Evolutionary conservation across 352 stramenopile species (phyloP), one percentile per base, ranked within the genome.

Genomic region (Phytophthora sp.): DNA sequence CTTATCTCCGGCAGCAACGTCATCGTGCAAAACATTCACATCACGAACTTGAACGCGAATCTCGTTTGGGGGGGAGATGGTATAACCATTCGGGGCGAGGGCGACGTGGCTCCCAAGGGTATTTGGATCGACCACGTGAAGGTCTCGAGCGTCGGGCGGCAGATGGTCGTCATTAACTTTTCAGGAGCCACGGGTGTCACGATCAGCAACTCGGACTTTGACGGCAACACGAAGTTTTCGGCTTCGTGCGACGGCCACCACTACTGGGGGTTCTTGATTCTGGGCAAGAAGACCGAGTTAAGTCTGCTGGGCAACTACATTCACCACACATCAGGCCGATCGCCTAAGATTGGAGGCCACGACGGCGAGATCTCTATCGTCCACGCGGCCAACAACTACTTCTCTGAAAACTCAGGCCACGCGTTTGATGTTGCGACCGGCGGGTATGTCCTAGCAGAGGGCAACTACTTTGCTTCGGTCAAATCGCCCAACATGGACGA

Each of bases 51-150:
- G 24, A 76, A 79, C 13, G 61, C 67, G 32, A 62, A 72, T 21
- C 27, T 71, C 4, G 42, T 62, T 3, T 67, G 58, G 59, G 51
- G 59, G 4, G 59, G 60, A 1, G 60, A 68, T 45, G 69, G 26
- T 10, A 71, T 80, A 27, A 39, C 42, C 12, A 66, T 75, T 10
- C 13, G 58, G 2, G 58, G 51, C 11, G 31, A 52, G 3, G 18
- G 15, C n/a, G 37, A 56, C 20, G 35, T 30, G 2, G 34, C 50
- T 0, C 32, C 62, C 2, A 54, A 72, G 12, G 27, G 41, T 3
- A 48, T 72, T 28, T 75, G 66, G 50, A 45, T 72, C 15, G 66
- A 67, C 18, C 42, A 83, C 66, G 59, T 82, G 32, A 79, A 79
- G 42, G 41, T 79, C 4, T 71, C 54, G 0, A 57, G 42, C 3